These are phyloP conservation scores for Auricularia cornea DNA, from an alignment of 768 basidiomycete genomes.

Conservation along the genomic window DNA sequence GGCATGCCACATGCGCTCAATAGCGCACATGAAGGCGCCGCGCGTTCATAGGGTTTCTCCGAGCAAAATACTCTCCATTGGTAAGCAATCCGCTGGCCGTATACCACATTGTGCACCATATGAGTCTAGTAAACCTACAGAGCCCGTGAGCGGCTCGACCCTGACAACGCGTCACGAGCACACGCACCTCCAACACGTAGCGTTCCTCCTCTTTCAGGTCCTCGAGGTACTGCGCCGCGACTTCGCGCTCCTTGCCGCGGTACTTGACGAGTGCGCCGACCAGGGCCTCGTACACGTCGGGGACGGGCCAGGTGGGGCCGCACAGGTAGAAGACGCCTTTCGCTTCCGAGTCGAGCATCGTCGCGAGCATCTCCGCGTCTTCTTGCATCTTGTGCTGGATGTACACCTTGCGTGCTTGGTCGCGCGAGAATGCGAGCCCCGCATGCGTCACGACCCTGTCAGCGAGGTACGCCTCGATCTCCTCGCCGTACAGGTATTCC, in stretches of 20 bases:
- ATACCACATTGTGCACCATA: background rate
- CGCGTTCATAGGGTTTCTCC: too few species aligned
- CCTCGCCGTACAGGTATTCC: slow-evolving; percentile 95
- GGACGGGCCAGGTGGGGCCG: slow-evolving; percentile 99
- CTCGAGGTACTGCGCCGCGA: slow-evolving; percentile 79
- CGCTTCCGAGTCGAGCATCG: slow-evolving; percentile 57
- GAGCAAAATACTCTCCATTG: too few species aligned
- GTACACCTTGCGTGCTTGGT: slow-evolving; percentile 87
- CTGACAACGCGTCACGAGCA: background rate
- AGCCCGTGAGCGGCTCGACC: background rate
- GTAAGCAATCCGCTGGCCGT: background rate
- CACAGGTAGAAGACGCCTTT: slow-evolving; percentile 90
- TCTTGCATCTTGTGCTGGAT: slow-evolving; percentile 98
- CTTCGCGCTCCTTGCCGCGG: slow-evolving; percentile 50
- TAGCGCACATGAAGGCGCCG: too few species aligned
- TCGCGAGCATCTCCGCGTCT: slow-evolving; percentile 68
- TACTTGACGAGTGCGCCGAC: slow-evolving; percentile 71
- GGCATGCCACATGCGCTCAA: too few species aligned
- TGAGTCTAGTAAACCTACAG: background rate
- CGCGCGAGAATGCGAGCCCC: slow-evolving; percentile 94
- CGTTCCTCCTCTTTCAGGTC: slow-evolving; percentile 92
- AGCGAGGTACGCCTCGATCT: slow-evolving; percentile 87
- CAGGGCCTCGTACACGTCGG: slow-evolving; percentile 91
- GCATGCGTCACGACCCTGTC: slow-evolving; percentile 81
- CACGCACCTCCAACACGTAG: slow-evolving; percentile 83